Evolutionary conservation across 371 early-diverging fungal genomes (phyloP), one percentile per base, ranked within the genome.

Genomic region (Haplosporangium sp.): DNA sequence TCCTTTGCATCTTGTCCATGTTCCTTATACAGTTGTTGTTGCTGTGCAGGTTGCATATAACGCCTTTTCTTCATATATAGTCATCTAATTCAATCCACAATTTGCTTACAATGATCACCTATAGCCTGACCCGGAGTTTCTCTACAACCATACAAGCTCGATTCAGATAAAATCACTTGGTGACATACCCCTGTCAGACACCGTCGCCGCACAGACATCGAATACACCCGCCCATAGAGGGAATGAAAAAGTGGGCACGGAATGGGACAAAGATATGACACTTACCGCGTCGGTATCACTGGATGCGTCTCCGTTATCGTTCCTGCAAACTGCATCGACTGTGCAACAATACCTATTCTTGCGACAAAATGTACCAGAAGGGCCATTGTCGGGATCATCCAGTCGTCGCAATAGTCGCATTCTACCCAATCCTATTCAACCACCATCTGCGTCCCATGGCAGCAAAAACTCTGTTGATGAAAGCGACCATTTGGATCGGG

Each of bases 401-500:
- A 65, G 66, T 21, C 65, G 66, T 11, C 56, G 62, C 29, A 69
- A 64, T 46, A 74, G 69, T 41, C 75, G 75, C 6, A 48, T 64
- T 29, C 59, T 59, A 6, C 75, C 75, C 0, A 65, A 69, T 14
- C 75, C 69, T 46, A 65, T 74, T 41, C 75, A 69, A 13, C 66
- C 69, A 8, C 69, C 75, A 12, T n/a, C 43, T 14, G 40, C 53
- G 6, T 18, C 55, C 29, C 55, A 66, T 29, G 29, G 29, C 29
- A 29, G 29, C 29, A 29, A 29, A 29, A 29, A 29, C 29, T 29
- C 29, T 29, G 29, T 29, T 29, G 29, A 29, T 29, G 29, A 29
- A 29, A 29, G 29, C 29, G 29, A 29, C 29, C 29, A 29, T 29
- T 2, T 29, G 29, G 29, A 29, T 29, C 11, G 16, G 45, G 45